phyloP scores from a whole-genome alignment of 768 basidiomycete genomes.

The Calocybe indica region DNA sequence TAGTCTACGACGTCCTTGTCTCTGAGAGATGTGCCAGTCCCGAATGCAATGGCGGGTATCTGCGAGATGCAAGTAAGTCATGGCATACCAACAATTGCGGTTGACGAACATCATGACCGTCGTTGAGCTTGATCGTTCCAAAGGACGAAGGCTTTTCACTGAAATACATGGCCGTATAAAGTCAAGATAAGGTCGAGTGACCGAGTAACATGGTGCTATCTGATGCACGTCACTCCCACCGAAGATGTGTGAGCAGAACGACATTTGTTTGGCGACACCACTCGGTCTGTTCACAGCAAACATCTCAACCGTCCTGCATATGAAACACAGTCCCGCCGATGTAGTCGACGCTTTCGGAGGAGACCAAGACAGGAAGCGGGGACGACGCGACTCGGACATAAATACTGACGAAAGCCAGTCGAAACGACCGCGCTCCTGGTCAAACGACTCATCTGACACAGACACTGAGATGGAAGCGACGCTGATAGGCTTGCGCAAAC shows the following conservation, averaged over 20 bases:
- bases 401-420: not conserved
- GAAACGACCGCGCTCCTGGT: not conserved
- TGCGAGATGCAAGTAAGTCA: not conserved
- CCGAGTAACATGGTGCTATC: not conserved
- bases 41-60: slow-evolving; percentile 13
- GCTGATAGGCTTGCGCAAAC: slow-evolving; percentile 2
- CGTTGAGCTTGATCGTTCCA: slow-evolving; percentile 29
- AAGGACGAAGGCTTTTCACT: slow-evolving; percentile 21
- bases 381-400: not conserved
- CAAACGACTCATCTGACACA: slow-evolving; percentile 1
- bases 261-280: not conserved
- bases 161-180: no score
- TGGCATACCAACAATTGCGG: no score
- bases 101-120: slow-evolving; percentile 30
- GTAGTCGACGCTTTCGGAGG: not conserved
- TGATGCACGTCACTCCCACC: not conserved
- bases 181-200: slow-evolving; percentile 8
- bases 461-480: slow-evolving; percentile 10
- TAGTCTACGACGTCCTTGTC: slow-evolving; percentile 5
- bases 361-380: not conserved
- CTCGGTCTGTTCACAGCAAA: not conserved
- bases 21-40: slow-evolving; percentile 7
- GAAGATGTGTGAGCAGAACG: not conserved
- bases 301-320: not conserved
- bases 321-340: not conserved